Evolutionary conservation across 768 basidiomycete species (phyloP).

Genomic region (Leccinum truebloodii): DNA sequence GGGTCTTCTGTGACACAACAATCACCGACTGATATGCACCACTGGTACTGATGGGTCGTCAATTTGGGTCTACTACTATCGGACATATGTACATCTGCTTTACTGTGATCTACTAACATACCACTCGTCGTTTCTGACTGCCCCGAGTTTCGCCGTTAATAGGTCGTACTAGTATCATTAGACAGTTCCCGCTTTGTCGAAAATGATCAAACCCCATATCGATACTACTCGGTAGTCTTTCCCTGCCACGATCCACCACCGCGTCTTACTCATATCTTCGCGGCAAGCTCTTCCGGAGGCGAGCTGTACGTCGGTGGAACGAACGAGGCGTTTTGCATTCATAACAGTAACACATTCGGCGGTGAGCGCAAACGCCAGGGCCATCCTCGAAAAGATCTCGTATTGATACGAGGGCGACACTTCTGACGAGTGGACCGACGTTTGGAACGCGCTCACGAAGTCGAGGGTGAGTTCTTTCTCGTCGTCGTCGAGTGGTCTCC

Average conservation of each 20-base stretch:
- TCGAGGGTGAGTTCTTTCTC: slow-evolving; percentile 54
- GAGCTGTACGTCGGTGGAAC: too few species aligned
- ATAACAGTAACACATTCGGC: too few species aligned
- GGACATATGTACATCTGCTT: slow-evolving; percentile 6
- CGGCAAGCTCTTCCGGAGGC: too few species aligned
- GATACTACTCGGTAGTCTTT: slow-evolving; percentile 73
- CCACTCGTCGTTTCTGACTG: not conserved
- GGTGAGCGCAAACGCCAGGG: slow-evolving; percentile 36
- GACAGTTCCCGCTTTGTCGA: slow-evolving; percentile 10
- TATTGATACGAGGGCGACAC: slow-evolving; percentile 43
- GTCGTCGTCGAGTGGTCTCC: slow-evolving; percentile 17
- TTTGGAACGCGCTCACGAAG: slow-evolving; percentile 62
- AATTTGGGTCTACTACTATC: not conserved
- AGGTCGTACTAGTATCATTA: not conserved
- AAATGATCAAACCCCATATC: slow-evolving; percentile 65
- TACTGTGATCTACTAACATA: slow-evolving; percentile 21
- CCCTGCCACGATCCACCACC: slow-evolving; percentile 66
- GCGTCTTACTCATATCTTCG: slow-evolving; percentile 1
- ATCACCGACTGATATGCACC: slow-evolving; percentile 6
- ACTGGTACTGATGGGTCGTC: not conserved
- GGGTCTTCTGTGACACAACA: slow-evolving; percentile 45
- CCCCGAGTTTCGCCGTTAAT: not conserved
- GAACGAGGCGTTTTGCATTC: too few species aligned
- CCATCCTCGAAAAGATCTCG: slow-evolving; percentile 71
- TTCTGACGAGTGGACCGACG: slow-evolving; percentile 63